These are phyloP conservation scores for Pseudogymnoascus sp. DNA, from an alignment of 2,329 filamentous ascomycete species.

Conservation along the genomic window DNA sequence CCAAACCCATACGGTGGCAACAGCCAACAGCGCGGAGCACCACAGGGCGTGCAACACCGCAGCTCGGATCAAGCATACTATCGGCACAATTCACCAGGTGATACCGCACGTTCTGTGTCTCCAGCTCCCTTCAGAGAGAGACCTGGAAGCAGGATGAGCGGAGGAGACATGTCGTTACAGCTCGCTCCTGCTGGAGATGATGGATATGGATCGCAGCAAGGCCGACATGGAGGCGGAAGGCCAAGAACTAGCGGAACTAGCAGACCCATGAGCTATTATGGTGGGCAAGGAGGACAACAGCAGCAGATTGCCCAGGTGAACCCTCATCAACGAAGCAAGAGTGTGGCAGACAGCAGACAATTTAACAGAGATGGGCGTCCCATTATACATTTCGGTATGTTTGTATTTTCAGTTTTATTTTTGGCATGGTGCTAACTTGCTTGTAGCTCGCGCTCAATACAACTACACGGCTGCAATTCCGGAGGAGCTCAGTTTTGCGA, in stretches of 20 bases:
- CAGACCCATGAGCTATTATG: slow-evolving; percentile 45
- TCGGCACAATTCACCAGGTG: slow-evolving; percentile 40
- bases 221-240: slow-evolving; percentile 40
- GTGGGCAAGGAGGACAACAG: slow-evolving; percentile 31
- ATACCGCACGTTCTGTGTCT: slow-evolving; percentile 37
- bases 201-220: slow-evolving; percentile 48
- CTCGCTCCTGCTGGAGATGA: slow-evolving; percentile 48
- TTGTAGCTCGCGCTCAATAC: slow-evolving; percentile 80
- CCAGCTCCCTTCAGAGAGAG: slow-evolving; percentile 38
- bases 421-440: slow-evolving; percentile 20
- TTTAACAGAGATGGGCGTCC: slow-evolving; percentile 78
- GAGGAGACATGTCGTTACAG: slow-evolving; percentile 62
- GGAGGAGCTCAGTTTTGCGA: slow-evolving; percentile 84
- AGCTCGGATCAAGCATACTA: slow-evolving; percentile 44
- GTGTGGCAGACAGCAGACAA: slow-evolving; percentile 71
- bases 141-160: slow-evolving; percentile 38
- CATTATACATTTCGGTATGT: slow-evolving; percentile 90
- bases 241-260: slow-evolving; percentile 39
- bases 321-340: slow-evolving; percentile 59
- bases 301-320: slow-evolving; percentile 11
- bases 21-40: slow-evolving; percentile 24
- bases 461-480: slow-evolving; percentile 91
- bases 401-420: background rate
- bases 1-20: slow-evolving; percentile 52
- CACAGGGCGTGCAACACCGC: slow-evolving; percentile 36